phyloP scores from a whole-genome alignment of 371 early-diverging fungal species.

The Apophysomyces trapeziformis region DNA sequence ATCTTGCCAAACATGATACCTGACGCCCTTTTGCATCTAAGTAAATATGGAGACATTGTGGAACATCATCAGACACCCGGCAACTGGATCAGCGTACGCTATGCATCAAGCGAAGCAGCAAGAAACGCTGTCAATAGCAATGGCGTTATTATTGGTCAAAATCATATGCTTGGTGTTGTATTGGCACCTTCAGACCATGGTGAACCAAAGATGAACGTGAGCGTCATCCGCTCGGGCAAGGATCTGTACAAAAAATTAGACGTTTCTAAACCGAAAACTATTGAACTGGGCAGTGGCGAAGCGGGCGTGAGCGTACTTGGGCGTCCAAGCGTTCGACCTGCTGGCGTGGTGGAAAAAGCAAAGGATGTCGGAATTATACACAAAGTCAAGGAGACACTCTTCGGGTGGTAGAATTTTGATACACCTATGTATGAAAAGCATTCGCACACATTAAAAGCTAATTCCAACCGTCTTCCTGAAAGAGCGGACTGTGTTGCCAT shows the following conservation, averaged over 20 bases:
- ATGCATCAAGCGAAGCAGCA: constrained; percentile 27
- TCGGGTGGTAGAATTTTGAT: constrained; percentile 3
- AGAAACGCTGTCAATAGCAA: constrained; percentile 35
- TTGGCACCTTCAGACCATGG: constrained; percentile 7
- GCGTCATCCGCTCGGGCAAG: neutral
- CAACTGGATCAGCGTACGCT: constrained; percentile 48
- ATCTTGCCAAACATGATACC: constrained; percentile 30
- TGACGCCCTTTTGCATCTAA: constrained; percentile 30
- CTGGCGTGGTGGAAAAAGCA: neutral
- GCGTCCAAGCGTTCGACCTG: neutral
- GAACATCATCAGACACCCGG: constrained; percentile 29
- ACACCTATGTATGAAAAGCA: neutral
- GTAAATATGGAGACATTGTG: constrained; percentile 33
- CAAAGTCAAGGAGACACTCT: constrained; percentile 3
- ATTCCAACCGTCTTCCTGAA: too few species aligned
- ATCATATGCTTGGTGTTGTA: constrained; percentile 24
- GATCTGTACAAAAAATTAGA: neutral
- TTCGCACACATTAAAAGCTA: too few species aligned
- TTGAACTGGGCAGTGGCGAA: neutral
- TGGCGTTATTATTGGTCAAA: constrained; percentile 29
- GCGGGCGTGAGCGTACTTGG: constrained; percentile 2
- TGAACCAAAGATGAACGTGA: neutral
- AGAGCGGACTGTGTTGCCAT: too few species aligned
- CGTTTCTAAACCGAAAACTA: neutral
- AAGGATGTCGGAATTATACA: neutral